Conservation (phyloP, 805 yeast species). For the Kodamaea neixiangensis region DNA sequence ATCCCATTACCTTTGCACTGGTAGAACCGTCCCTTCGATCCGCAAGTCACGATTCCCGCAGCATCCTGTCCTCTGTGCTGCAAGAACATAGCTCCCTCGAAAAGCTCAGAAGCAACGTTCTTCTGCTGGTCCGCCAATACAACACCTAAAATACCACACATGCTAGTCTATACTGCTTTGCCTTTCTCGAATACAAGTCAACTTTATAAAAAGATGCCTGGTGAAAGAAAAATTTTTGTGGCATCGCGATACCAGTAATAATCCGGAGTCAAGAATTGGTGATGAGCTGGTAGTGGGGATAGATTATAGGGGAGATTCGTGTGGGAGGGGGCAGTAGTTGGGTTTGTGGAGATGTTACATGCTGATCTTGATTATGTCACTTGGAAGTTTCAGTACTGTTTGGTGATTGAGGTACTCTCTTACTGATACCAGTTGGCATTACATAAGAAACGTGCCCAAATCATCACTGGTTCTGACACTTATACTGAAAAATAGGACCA, state of each 20-base stretch:
- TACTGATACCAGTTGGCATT: no score
- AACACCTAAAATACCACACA: conserved; percentile 96
- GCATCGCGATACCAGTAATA: conserved; percentile 6
- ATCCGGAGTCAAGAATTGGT: conserved; percentile 4
- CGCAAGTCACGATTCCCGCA: conserved; percentile 98
- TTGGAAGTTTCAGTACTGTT: no score
- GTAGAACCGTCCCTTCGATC: conserved; percentile 86
- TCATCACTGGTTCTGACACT: no score
- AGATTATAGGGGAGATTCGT: no score
- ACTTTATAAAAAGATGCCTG: conserved; percentile 4
- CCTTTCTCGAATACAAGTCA: neutral
- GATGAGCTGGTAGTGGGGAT: neutral
- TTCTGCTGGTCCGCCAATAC: conserved; percentile 73
- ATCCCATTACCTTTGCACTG: conserved; percentile 99
- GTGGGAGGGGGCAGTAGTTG: neutral
- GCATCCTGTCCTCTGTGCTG: conserved; percentile 99
- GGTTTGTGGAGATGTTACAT: no score
- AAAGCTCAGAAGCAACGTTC: conserved; percentile 83
- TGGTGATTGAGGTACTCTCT: no score
- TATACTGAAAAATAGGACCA: no score
- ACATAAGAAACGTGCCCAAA: no score
- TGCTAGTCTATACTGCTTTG: conserved; percentile 24
- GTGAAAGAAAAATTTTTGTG: conserved; percentile 8
- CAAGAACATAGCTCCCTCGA: conserved; percentile 88
- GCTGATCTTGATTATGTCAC: no score